These are phyloP conservation scores for Chaetomium globosum DNA, from an alignment of 2,329 filamentous ascomycete species.

Conservation along the genomic window DNA sequence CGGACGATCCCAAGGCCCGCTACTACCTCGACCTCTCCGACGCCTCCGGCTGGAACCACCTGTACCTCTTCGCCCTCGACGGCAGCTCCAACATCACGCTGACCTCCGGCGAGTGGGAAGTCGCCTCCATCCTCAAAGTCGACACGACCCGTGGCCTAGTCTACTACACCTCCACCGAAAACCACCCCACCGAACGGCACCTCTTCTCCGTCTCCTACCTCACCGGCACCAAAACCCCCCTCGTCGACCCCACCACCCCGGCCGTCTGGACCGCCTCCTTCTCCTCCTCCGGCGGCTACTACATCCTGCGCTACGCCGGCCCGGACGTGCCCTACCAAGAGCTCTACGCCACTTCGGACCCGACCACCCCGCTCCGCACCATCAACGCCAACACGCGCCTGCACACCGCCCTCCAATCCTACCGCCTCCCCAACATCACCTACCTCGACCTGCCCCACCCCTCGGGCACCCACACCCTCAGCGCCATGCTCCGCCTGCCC, in stretches of 20 bases:
- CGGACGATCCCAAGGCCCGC: slow-evolving; percentile 3
- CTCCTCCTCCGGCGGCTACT: slow-evolving; percentile 63
- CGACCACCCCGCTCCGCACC: slow-evolving; percentile 55
- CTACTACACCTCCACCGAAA: slow-evolving; percentile 67
- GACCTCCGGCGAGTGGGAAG: slow-evolving; percentile 69
- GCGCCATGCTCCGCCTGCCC: slow-evolving; percentile 67
- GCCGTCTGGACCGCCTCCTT: slow-evolving; percentile 68
- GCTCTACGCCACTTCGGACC: slow-evolving; percentile 61
- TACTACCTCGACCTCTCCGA: slow-evolving; percentile 71
- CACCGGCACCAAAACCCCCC: slow-evolving; percentile 56
- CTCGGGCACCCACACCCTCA: slow-evolving; percentile 58
- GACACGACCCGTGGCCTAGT: slow-evolving; percentile 59
- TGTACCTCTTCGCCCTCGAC: slow-evolving; percentile 64
- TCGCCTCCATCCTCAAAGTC: slow-evolving; percentile 60
- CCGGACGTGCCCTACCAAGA: slow-evolving; percentile 72
- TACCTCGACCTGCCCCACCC: slow-evolving; percentile 66
- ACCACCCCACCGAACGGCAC: slow-evolving; percentile 68
- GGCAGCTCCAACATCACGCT: slow-evolving; percentile 59
- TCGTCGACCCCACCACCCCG: slow-evolving; percentile 62
- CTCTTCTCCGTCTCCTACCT: slow-evolving; percentile 66
- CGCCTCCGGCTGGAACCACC: slow-evolving; percentile 64
- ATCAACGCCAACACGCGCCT: slow-evolving; percentile 63
- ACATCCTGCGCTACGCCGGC: slow-evolving; percentile 65
- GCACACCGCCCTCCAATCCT: slow-evolving; percentile 57
- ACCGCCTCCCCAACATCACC: slow-evolving; percentile 65